Conservation (phyloP, 139 green algal species). For the Ulvella scutata region DNA sequence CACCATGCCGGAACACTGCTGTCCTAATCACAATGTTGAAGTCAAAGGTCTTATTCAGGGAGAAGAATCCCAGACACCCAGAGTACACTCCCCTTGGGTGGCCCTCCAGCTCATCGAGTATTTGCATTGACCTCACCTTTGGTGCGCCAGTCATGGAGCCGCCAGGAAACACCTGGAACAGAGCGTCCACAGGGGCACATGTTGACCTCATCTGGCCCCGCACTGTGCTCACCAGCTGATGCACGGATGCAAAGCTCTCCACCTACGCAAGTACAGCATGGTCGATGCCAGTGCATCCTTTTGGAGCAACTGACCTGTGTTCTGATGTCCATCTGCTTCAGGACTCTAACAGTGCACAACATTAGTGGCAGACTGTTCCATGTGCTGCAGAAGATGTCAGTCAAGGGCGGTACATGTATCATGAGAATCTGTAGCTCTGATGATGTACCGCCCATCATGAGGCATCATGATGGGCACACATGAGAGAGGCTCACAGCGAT, state of each 20-base stretch:
- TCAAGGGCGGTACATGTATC: no score
- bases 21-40: conserved; percentile 98
- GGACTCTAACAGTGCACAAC: no score
- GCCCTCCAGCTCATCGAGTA: conserved; percentile 78
- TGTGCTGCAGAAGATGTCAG: no score
- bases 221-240: conserved; percentile 89
- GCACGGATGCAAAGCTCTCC: conserved; percentile 88
- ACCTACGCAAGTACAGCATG: conserved; percentile 4
- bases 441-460: no score
- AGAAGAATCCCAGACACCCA: conserved; percentile 79
- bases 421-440: no score
- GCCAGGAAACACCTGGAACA: conserved; percentile 77
- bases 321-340: no score
- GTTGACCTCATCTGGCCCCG: conserved; percentile 29
- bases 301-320: no score
- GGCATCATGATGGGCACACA: no score
- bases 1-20: conserved; percentile 40
- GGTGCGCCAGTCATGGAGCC: conserved; percentile 90
- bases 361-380: no score
- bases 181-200: conserved; percentile 32
- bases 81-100: conserved; percentile 77
- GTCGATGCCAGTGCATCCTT: no score
- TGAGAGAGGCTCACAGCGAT: no score
- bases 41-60: conserved; percentile 79
- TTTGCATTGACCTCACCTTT: conserved; percentile 71